Conservation (phyloP, 2,329 filamentous ascomycete species). For the Penicillium sp. region DNA sequence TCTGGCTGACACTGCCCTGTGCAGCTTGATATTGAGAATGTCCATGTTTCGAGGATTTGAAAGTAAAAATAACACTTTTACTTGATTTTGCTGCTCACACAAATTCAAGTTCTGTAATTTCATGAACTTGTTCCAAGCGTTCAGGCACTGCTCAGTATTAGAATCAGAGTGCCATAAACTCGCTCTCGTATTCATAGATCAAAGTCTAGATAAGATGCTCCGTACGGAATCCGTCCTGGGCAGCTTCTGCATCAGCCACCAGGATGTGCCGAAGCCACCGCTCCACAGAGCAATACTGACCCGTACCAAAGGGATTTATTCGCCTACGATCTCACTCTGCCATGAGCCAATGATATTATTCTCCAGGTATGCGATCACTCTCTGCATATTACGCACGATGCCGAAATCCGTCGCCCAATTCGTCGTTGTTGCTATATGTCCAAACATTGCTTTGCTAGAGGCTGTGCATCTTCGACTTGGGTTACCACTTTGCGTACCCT, state of each 20-base stretch:
- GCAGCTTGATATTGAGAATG: too few species aligned
- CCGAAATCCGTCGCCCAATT: neutral
- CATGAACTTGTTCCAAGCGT: too few species aligned
- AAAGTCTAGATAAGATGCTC: slow-evolving; percentile 4
- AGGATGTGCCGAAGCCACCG: neutral
- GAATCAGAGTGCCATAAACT: neutral
- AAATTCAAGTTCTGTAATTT: neutral
- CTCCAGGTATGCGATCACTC: neutral
- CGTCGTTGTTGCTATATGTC: neutral
- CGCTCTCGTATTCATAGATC: neutral
- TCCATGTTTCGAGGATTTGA: too few species aligned
- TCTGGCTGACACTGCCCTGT: neutral
- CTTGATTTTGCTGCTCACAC: neutral
- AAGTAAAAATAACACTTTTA: neutral
- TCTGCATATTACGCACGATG: neutral
- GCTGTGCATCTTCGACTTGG: neutral
- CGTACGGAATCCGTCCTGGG: too few species aligned
- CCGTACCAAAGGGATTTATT: neutral
- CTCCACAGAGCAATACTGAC: neutral
- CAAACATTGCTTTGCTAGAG: neutral
- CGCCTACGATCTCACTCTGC: neutral
- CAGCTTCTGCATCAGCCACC: neutral
- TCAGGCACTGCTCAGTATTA: neutral
- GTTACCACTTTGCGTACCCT: neutral
- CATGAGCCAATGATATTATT: neutral